Evolutionary conservation across 345 rosid genomes (phyloP).

Genomic region (Cochlearia excelsa): DNA sequence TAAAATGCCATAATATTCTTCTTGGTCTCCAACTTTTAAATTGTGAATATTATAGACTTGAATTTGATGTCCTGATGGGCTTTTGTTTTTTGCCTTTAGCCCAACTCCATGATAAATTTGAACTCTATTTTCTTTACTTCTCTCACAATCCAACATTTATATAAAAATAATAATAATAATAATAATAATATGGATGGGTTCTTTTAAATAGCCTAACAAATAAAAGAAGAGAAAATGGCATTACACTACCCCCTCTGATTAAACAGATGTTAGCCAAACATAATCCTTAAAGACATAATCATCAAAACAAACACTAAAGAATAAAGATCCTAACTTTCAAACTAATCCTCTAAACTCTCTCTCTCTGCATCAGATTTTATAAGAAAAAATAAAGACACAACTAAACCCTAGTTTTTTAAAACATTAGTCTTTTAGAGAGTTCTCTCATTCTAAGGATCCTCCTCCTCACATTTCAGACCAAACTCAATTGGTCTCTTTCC

Average conservation of each 20-base stretch:
- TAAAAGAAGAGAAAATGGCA: neutral
- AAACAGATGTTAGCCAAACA: slow-evolving; percentile 26
- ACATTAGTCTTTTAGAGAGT: slow-evolving; percentile 26
- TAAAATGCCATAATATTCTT: no score
- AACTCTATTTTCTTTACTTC: no score
- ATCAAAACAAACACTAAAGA: no score
- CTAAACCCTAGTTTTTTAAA: slow-evolving; percentile 27
- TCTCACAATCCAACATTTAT: neutral
- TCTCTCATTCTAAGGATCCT: slow-evolving; percentile 8
- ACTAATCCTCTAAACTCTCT: slow-evolving; percentile 25
- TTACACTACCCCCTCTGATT: slow-evolving; percentile 21
- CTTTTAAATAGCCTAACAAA: slow-evolving; percentile 2
- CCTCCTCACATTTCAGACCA: slow-evolving; percentile 23
- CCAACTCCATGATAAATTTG: no score
- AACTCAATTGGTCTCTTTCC: slow-evolving; percentile 38
- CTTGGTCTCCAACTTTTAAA: no score
- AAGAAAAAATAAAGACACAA: slow-evolving; percentile 1
- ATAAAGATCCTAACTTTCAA: slow-evolving; percentile 13
- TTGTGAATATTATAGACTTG: no score
- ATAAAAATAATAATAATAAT: no score
- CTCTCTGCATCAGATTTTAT: slow-evolving; percentile 22
- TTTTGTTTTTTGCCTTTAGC: no score
- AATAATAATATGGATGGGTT: no score
- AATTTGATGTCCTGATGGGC: no score
- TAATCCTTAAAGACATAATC: neutral